phyloP scores from a whole-genome alignment of 495 filamentous ascomycete genomes.

The Trypethelium eluteriae region DNA sequence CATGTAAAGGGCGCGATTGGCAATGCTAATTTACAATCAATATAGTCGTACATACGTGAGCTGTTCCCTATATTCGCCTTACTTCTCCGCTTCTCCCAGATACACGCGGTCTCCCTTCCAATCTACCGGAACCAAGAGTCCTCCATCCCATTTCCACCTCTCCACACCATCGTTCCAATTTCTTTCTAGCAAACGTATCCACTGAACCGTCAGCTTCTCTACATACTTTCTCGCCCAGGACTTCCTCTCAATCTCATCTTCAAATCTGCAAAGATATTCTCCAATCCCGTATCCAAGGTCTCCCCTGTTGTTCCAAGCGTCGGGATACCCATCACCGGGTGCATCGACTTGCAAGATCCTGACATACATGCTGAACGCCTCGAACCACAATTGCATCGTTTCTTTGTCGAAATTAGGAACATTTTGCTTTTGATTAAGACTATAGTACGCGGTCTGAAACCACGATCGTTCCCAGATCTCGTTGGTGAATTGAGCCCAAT shows the following conservation, averaged over 20 bases:
- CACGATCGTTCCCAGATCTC: background rate
- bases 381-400: background rate
- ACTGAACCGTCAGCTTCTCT: background rate
- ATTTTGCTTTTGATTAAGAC: background rate
- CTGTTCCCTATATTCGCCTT: background rate
- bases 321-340: background rate
- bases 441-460: background rate
- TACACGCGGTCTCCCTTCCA: background rate
- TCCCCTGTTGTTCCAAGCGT: background rate
- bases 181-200: background rate
- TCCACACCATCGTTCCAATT: background rate
- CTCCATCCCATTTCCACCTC: background rate
- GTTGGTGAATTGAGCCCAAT: background rate
- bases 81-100: background rate
- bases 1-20: background rate
- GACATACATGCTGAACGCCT: background rate
- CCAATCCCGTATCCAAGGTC: background rate
- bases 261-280: background rate
- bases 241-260: background rate
- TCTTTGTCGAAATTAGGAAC: background rate
- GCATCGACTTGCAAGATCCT: background rate
- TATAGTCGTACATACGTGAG: background rate
- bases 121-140: background rate
- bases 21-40: background rate
- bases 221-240: background rate